A percentile compares a stretch with the other conserved stretches of the same genome.
phyloP scores from a whole-genome alignment of 495 filamentous ascomycete genomes.

The Trichoderma orchidacearum region DNA sequence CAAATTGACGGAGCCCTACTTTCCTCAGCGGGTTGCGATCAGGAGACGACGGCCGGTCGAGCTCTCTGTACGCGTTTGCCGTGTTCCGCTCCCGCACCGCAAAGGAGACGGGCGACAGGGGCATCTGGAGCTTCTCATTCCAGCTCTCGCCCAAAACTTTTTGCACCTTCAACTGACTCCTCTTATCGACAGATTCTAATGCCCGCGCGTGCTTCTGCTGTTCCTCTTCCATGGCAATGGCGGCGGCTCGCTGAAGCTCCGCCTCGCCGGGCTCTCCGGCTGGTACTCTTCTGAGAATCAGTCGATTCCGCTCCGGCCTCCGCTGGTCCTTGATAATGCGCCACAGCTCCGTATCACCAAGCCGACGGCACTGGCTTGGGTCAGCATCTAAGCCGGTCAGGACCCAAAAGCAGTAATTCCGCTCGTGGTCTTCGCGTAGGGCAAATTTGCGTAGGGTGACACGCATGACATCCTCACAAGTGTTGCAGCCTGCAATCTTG shows the following conservation, averaged over 20 bases:
- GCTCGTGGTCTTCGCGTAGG: conserved; percentile 58
- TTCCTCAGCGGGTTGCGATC: conserved; percentile 43
- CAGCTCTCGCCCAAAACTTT: conserved; percentile 75
- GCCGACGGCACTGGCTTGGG: conserved; percentile 57
- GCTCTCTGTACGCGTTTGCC: conserved; percentile 41
- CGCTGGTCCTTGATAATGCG: conserved; percentile 63
- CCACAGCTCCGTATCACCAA: conserved; percentile 76
- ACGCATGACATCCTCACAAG: conserved; percentile 77
- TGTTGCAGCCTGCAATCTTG: conserved; percentile 77
- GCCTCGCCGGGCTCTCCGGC: conserved; percentile 70
- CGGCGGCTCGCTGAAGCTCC: conserved; percentile 69
- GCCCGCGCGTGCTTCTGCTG: conserved; percentile 59
- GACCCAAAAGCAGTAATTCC: conserved; percentile 73
- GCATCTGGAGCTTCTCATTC: conserved; percentile 62
- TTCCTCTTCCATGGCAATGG: conserved; percentile 67
- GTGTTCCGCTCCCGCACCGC: conserved; percentile 52
- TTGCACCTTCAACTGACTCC: conserved; percentile 61
- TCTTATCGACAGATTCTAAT: conserved; percentile 48
- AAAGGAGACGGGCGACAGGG: conserved; percentile 62
- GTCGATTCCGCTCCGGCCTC: conserved; percentile 68
- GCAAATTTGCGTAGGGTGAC: conserved; percentile 72
- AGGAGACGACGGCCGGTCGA: conserved; percentile 43
- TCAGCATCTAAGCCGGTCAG: conserved; percentile 74
- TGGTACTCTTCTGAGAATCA: conserved; percentile 83
- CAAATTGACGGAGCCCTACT: conserved; percentile 52